phyloP scores from a whole-genome alignment of 2,329 filamentous ascomycete species.

The Aspergillus transmontanensis region DNA sequence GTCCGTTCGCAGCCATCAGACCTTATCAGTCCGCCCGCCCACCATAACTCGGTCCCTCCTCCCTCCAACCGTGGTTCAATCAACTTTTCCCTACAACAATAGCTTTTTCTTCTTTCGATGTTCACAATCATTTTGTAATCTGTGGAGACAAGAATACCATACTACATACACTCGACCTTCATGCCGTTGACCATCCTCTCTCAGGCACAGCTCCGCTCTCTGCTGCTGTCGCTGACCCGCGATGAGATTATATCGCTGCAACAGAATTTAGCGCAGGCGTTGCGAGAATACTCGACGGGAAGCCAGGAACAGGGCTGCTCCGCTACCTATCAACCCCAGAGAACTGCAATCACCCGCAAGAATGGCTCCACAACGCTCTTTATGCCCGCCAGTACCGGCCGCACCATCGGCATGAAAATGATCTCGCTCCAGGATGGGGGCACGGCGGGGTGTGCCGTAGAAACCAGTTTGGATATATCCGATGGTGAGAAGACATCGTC shows the following conservation, averaged over 20 bases:
- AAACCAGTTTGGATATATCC: slow-evolving; percentile 28
- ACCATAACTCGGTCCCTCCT: neutral
- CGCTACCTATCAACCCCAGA: slow-evolving; percentile 62
- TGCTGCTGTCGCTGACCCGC: slow-evolving; percentile 58
- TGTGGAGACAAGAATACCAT: neutral
- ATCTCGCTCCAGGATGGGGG: slow-evolving; percentile 54
- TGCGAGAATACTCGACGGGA: slow-evolving; percentile 67
- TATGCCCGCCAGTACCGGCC: slow-evolving; percentile 66
- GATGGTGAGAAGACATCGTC: slow-evolving; percentile 19
- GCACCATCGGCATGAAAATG: slow-evolving; percentile 66
- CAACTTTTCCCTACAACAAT: neutral
- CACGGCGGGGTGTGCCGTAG: slow-evolving; percentile 35
- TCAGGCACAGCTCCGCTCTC: slow-evolving; percentile 56
- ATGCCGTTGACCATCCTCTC: slow-evolving; percentile 66
- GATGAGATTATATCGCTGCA: slow-evolving; percentile 62
- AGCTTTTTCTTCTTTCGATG: neutral
- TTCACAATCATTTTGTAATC: neutral
- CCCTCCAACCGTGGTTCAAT: neutral
- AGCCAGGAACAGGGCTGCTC: slow-evolving; percentile 61
- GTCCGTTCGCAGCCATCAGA: neutral
- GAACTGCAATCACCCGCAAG: slow-evolving; percentile 61
- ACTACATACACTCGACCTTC: neutral
- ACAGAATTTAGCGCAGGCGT: slow-evolving; percentile 59
- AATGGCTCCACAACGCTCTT: slow-evolving; percentile 67
- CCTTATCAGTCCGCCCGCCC: neutral